phyloP scores from a whole-genome alignment of 495 filamentous ascomycete species.

The Penicillium cataractarum region DNA sequence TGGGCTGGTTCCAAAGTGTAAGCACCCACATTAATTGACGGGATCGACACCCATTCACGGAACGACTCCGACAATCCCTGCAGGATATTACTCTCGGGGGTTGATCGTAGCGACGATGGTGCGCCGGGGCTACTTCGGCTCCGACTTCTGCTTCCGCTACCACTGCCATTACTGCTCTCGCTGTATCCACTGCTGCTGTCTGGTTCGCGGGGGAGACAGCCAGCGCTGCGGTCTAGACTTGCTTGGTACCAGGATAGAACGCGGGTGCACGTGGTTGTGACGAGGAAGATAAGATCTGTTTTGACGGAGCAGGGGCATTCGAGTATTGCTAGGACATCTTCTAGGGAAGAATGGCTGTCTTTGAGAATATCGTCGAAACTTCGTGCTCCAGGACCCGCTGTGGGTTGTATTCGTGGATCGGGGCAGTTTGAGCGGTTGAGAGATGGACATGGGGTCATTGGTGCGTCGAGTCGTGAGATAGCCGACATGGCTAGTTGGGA shows the following conservation, averaged over 20 bases:
- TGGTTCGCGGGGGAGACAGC: slow-evolving; percentile 2
- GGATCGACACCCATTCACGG: not conserved
- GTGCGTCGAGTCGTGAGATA: slow-evolving; percentile 10
- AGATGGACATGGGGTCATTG: slow-evolving; percentile 8
- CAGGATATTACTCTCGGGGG: not conserved
- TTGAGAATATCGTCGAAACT: slow-evolving; percentile 15
- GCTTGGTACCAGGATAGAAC: slow-evolving; percentile 13
- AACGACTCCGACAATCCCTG: not conserved
- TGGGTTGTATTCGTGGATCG: not conserved
- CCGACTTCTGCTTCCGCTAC: not conserved
- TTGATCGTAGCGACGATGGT: not conserved
- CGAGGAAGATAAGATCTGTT: slow-evolving; percentile 9
- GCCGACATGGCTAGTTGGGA: slow-evolving; percentile 13
- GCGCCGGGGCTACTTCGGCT: not conserved
- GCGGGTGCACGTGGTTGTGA: slow-evolving; percentile 10
- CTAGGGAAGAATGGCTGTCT: slow-evolving; percentile 11
- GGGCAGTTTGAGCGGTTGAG: not conserved
- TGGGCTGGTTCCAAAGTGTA: not conserved
- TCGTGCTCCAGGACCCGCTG: slow-evolving; percentile 3
- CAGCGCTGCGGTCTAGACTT: slow-evolving; percentile 13
- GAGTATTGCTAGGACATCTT: slow-evolving; percentile 10
- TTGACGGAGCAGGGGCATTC: slow-evolving; percentile 10
- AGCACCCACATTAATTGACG: not conserved
- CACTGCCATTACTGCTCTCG: not conserved
- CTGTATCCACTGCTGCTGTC: slow-evolving; percentile 4